Conservation (phyloP, 2,329 filamentous ascomycete species). For the Knufia fluminis region DNA sequence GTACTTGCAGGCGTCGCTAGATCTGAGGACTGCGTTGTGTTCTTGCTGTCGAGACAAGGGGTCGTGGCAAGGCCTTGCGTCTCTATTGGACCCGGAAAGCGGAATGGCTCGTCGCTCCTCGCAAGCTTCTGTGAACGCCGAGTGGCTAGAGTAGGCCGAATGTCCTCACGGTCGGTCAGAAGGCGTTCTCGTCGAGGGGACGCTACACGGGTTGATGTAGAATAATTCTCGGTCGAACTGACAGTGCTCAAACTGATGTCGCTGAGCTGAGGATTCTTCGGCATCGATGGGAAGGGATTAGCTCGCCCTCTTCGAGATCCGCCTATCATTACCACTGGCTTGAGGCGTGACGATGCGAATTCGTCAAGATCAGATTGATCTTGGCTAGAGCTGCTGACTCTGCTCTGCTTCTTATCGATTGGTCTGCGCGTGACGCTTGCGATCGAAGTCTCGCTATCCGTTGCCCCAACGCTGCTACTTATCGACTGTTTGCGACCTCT, state of each 20-base stretch:
- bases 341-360: conserved; percentile 38
- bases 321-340: conserved; percentile 42
- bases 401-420: conserved; percentile 33
- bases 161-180: not conserved
- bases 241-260: conserved; percentile 5
- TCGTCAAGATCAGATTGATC: conserved; percentile 39
- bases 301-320: conserved; percentile 24
- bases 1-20: conserved; percentile 10
- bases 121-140: conserved; percentile 20
- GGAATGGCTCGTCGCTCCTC: conserved; percentile 14
- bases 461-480: conserved; percentile 27
- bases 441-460: conserved; percentile 32
- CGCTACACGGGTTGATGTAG: not conserved
- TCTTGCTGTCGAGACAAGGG: conserved; percentile 16
- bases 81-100: conserved; percentile 18
- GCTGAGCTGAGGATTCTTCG: conserved; percentile 4
- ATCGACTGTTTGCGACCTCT: conserved; percentile 37
- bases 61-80: conserved; percentile 15
- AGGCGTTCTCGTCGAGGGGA: conserved; percentile 4
- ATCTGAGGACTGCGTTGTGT: conserved; percentile 17
- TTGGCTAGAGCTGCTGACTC: conserved; percentile 26
- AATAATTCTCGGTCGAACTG: conserved; percentile 1
- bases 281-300: conserved; percentile 1
- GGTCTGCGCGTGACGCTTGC: conserved; percentile 30
- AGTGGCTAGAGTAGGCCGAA: conserved; percentile 15